These are phyloP conservation scores for Didymellaceae sp. DNA, from an alignment of 2,329 filamentous ascomycete genomes.

Conservation along the genomic window DNA sequence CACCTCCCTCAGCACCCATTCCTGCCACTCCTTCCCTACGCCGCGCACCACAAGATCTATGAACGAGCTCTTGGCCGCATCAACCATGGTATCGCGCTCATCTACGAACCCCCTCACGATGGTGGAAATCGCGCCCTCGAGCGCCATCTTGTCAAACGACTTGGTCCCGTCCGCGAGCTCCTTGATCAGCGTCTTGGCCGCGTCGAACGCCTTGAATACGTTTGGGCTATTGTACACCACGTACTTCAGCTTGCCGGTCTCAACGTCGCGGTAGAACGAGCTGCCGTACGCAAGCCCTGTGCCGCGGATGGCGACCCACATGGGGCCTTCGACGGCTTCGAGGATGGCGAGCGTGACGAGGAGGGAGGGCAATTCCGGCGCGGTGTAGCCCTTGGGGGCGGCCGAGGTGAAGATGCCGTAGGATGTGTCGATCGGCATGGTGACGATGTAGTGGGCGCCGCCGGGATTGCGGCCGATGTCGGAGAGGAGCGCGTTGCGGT, in stretches of 20 bases:
- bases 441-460: conserved; percentile 76
- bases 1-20: conserved; percentile 77
- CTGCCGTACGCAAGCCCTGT: conserved; percentile 92
- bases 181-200: conserved; percentile 75
- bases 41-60: conserved; percentile 79
- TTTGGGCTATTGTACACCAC: conserved; percentile 90
- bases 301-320: conserved; percentile 92
- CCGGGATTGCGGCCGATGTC: conserved; percentile 77
- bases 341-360: conserved; percentile 91
- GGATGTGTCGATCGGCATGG: conserved; percentile 92
- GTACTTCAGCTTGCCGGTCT: conserved; percentile 82
- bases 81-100: conserved; percentile 83
- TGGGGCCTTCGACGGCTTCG: conserved; percentile 88
- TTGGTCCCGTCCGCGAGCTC: conserved; percentile 75
- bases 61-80: conserved; percentile 83
- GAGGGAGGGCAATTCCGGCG: conserved; percentile 80
- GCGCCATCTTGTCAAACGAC: conserved; percentile 77
- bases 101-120: conserved; percentile 88
- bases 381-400: conserved; percentile 76
- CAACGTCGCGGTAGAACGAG: conserved; percentile 76
- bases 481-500: conserved; percentile 74
- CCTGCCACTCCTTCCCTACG: conserved; percentile 78
- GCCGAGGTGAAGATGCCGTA: conserved; percentile 78
- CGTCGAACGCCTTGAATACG: conserved; percentile 81
- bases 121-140: conserved; percentile 88